These are phyloP conservation scores for Phragmites australis DNA, from an alignment of 176 grass and related monocot genomes.

Conservation along the genomic window DNA sequence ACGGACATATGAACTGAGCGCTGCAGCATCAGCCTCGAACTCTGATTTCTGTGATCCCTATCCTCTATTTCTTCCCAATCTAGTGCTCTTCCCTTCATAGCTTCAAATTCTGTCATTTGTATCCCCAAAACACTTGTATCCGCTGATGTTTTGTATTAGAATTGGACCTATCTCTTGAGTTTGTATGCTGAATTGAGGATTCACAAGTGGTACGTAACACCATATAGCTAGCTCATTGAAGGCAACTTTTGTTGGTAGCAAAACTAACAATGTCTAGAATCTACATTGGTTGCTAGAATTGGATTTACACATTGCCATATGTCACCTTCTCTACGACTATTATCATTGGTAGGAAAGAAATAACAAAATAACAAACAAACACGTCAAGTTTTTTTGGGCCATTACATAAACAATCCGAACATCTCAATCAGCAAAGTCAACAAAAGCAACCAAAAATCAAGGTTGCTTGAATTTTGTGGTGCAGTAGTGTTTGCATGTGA, in stretches of 20 bases:
- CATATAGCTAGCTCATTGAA: too few species aligned
- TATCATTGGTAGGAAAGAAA: constrained; percentile 11
- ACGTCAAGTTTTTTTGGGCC: constrained; percentile 27
- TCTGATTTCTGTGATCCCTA: too few species aligned
- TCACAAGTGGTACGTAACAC: too few species aligned
- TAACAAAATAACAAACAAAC: constrained; percentile 35
- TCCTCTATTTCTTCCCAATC: too few species aligned
- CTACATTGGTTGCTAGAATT: not conserved
- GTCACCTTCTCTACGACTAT: constrained; percentile 19
- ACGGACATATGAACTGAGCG: too few species aligned
- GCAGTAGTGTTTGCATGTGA: constrained; percentile 31
- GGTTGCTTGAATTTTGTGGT: constrained; percentile 44
- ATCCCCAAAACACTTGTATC: too few species aligned
- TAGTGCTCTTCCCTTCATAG: too few species aligned
- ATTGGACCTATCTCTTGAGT: too few species aligned
- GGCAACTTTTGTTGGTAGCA: not conserved
- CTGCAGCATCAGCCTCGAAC: too few species aligned
- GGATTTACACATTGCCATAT: constrained; percentile 34
- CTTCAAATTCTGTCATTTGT: too few species aligned
- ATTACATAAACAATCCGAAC: constrained; percentile 32
- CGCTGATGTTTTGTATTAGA: too few species aligned
- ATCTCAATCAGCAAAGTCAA: constrained; percentile 50
- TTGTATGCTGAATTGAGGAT: too few species aligned
- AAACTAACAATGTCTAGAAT: constrained; percentile 15
- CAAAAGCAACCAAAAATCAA: constrained; percentile 39